A percentile compares a stretch with the other conserved stretches of the same genome.
Evolutionary conservation across 768 basidiomycete species (phyloP).

Genomic region (Termitomyces sp.): DNA sequence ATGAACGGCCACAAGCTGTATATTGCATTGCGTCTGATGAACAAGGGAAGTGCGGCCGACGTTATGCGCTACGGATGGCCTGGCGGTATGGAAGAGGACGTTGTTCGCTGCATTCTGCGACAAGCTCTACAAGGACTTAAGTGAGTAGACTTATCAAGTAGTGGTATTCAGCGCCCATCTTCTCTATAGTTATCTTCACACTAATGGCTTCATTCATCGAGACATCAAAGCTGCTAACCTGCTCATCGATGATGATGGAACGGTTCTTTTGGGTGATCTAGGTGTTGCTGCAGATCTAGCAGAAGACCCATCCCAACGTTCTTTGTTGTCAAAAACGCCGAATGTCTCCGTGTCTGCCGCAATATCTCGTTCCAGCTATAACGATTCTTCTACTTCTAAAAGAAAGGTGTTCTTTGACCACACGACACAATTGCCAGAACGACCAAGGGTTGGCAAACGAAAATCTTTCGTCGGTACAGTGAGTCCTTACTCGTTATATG

Average conservation of each 20-base stretch:
- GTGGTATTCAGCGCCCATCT: neutral
- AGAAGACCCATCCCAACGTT: slow-evolving; percentile 46
- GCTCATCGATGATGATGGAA: slow-evolving; percentile 86
- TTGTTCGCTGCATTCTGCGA: slow-evolving; percentile 75
- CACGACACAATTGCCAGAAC: slow-evolving; percentile 18
- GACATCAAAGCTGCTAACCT: slow-evolving; percentile 94
- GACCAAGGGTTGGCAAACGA: slow-evolving; percentile 63
- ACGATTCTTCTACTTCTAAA: slow-evolving; percentile 13
- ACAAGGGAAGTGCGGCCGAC: slow-evolving; percentile 80
- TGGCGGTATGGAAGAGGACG: slow-evolving; percentile 89
- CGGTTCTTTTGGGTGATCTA: slow-evolving; percentile 86
- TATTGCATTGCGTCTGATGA: slow-evolving; percentile 88
- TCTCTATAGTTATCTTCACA: slow-evolving; percentile 69
- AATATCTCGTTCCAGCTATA: slow-evolving; percentile 17
- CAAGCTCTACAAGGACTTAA: slow-evolving; percentile 88
- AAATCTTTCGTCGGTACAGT: slow-evolving; percentile 93
- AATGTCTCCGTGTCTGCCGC: slow-evolving; percentile 25
- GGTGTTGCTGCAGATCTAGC: slow-evolving; percentile 85
- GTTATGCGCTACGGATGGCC: slow-evolving; percentile 82
- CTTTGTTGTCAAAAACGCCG: slow-evolving; percentile 17
- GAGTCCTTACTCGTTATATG: slow-evolving; percentile 16
- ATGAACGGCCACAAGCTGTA: slow-evolving; percentile 75
- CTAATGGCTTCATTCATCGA: slow-evolving; percentile 87
- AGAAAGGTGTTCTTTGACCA: slow-evolving; percentile 31
- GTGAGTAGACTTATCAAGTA: slow-evolving; percentile 32